Percentiles rank a stretch among this genome's conserved stretches.
Evolutionary conservation across 1,139 yeast species (phyloP).

Genomic region (Saccharomyces uvarum): DNA sequence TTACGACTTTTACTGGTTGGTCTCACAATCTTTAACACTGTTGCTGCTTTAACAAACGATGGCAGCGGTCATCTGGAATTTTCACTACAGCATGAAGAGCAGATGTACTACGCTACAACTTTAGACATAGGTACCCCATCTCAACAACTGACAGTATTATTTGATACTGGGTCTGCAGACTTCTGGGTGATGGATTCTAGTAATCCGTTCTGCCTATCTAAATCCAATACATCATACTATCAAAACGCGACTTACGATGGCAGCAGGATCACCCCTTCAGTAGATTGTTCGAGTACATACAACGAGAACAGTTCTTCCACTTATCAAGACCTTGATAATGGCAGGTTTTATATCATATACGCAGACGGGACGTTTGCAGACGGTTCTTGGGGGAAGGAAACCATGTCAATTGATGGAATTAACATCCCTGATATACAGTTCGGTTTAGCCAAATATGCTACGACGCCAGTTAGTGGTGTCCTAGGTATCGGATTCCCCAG

Average conservation of each 20-base stretch:
- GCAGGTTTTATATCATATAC: conserved; percentile 20
- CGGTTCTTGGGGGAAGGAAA: conserved; percentile 25
- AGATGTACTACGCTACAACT: conserved; percentile 36
- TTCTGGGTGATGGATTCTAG: conserved; percentile 45
- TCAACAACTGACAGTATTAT: conserved; percentile 42
- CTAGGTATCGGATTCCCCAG: conserved; percentile 27
- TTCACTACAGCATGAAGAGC: conserved; percentile 23
- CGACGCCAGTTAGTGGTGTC: conserved; percentile 22
- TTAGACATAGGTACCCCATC: conserved; percentile 46
- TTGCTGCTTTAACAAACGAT: not conserved
- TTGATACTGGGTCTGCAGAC: conserved; percentile 68
- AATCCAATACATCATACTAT: conserved; percentile 11
- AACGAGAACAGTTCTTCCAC: conserved; percentile 12
- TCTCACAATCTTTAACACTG: not conserved
- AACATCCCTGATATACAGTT: conserved; percentile 18
- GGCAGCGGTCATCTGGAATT: conserved; percentile 6
- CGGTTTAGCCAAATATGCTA: conserved; percentile 21
- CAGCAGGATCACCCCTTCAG: conserved; percentile 5
- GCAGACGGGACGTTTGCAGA: conserved; percentile 21
- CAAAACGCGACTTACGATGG: conserved; percentile 11
- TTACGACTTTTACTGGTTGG: not conserved
- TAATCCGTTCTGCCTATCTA: conserved; percentile 31
- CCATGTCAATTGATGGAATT: conserved; percentile 11
- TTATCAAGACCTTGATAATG: conserved; percentile 9
- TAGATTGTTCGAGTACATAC: conserved; percentile 15